Evolutionary conservation across 2,329 filamentous ascomycete species (phyloP).

Genomic region (Alternaria triticimaculans): DNA sequence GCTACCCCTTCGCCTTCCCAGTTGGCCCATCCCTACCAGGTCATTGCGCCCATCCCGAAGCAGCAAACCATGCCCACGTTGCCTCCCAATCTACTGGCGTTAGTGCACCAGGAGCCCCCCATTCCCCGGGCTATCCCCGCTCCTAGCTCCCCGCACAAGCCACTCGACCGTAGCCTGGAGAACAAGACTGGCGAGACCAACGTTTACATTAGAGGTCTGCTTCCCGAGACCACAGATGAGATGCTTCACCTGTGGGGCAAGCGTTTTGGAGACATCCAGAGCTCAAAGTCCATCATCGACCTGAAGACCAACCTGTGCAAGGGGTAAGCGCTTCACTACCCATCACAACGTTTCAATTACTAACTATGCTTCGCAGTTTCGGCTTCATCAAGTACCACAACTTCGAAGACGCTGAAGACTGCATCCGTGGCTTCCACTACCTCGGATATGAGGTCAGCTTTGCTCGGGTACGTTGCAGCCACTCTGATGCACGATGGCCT

Average conservation of each 20-base stretch:
- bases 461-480: constrained; percentile 71
- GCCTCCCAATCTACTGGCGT: constrained; percentile 54
- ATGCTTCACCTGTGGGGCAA: constrained; percentile 81
- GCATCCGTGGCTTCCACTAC: constrained; percentile 93
- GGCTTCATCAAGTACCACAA: constrained; percentile 96
- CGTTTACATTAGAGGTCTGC: constrained; percentile 95
- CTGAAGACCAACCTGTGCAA: constrained; percentile 93
- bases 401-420: constrained; percentile 88
- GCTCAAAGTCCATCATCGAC: constrained; percentile 98
- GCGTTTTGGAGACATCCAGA: constrained; percentile 92
- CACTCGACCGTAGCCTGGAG: constrained; percentile 90
- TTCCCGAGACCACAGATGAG: constrained; percentile 93
- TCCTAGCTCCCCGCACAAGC: constrained; percentile 84
- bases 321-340: constrained; percentile 65
- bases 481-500: not conserved
- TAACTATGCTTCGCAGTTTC: constrained; percentile 66
- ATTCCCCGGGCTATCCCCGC: constrained; percentile 91
- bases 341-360: not conserved
- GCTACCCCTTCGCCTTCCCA: constrained; percentile 59
- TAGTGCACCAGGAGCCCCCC: constrained; percentile 72
- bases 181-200: constrained; percentile 96
- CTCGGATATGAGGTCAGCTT: constrained; percentile 98
- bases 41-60: constrained; percentile 51
- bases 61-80: constrained; percentile 48
- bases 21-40: constrained; percentile 52